Evolutionary conservation across 1,139 yeast genomes (phyloP).

Genomic region (Candida sp.): DNA sequence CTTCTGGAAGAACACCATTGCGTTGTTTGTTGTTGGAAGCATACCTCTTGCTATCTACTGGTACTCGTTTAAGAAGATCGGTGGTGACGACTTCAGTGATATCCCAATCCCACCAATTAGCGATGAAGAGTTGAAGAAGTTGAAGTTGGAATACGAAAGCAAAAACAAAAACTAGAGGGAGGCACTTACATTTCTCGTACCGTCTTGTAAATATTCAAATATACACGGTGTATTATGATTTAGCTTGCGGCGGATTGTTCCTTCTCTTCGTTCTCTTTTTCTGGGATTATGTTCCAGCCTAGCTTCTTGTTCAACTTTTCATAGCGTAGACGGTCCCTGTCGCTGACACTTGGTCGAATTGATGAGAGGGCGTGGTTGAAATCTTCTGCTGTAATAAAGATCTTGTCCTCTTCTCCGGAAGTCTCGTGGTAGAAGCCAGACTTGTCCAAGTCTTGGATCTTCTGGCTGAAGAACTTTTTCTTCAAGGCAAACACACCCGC

Average conservation of each 20-base stretch:
- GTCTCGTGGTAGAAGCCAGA: slow-evolving; percentile 42
- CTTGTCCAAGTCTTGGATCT: slow-evolving; percentile 52
- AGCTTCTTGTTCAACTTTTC: slow-evolving; percentile 62
- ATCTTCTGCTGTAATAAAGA: slow-evolving; percentile 66
- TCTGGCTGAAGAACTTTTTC: slow-evolving; percentile 60
- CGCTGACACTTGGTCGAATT: slow-evolving; percentile 94
- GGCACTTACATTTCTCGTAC: not conserved
- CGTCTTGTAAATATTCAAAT: slow-evolving; percentile 1
- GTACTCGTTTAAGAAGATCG: slow-evolving; percentile 75
- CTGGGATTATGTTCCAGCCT: slow-evolving; percentile 53
- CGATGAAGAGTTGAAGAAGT: slow-evolving; percentile 73
- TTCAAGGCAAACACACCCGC: slow-evolving; percentile 92
- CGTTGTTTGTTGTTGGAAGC: slow-evolving; percentile 60
- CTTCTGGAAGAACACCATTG: slow-evolving; percentile 74
- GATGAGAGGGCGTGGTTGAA: slow-evolving; percentile 72
- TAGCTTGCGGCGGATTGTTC: slow-evolving; percentile 5
- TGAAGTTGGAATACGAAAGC: slow-evolving; percentile 69
- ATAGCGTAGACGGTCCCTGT: slow-evolving; percentile 79
- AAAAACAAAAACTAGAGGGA: slow-evolving; percentile 16
- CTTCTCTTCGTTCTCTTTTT: slow-evolving; percentile 17
- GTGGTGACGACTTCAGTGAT: slow-evolving; percentile 84
- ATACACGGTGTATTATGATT: not conserved
- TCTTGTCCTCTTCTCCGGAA: slow-evolving; percentile 32
- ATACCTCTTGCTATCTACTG: slow-evolving; percentile 72
- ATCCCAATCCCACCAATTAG: slow-evolving; percentile 93